Percentiles rank a stretch among this genome's conserved stretches.
Conservation (phyloP, 2,329 filamentous ascomycete species). For the Neocatenulostroma microsporum region DNA sequence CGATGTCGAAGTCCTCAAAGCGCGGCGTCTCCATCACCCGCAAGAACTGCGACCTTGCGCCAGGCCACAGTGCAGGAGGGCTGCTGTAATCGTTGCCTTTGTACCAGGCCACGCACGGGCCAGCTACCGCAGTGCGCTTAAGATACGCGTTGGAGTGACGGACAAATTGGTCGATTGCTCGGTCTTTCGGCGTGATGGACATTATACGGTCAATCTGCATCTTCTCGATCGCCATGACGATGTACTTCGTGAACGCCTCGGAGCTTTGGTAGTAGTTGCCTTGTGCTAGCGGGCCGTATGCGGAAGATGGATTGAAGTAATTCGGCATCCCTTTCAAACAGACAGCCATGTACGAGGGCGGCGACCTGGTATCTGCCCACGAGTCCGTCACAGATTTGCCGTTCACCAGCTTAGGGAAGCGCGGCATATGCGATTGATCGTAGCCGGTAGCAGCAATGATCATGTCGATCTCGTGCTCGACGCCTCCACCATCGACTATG, state of each 20-base stretch:
- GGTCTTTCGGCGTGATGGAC: slow-evolving; percentile 12
- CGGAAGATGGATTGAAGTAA: slow-evolving; percentile 18
- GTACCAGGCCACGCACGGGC: slow-evolving; percentile 17
- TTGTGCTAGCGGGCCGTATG: slow-evolving; percentile 15
- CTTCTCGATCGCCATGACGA: slow-evolving; percentile 17
- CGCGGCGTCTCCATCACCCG: slow-evolving; percentile 12
- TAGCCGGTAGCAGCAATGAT: slow-evolving; percentile 18
- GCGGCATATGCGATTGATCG: slow-evolving; percentile 16
- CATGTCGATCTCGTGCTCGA: slow-evolving; percentile 16
- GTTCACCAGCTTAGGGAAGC: slow-evolving; percentile 14
- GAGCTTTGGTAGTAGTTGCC: slow-evolving; percentile 16
- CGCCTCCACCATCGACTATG: slow-evolving; percentile 13
- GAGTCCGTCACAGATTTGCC: slow-evolving; percentile 10
- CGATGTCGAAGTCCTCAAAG: slow-evolving; percentile 16
- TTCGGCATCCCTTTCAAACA: slow-evolving; percentile 16
- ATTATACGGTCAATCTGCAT: slow-evolving; percentile 16
- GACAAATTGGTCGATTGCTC: slow-evolving; percentile 17
- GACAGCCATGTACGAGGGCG: slow-evolving; percentile 17
- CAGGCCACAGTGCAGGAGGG: slow-evolving; percentile 16
- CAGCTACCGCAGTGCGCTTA: slow-evolving; percentile 15
- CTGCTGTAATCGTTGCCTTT: slow-evolving; percentile 15
- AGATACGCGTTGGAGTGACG: slow-evolving; percentile 15
- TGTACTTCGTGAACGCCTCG: slow-evolving; percentile 15
- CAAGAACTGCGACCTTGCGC: slow-evolving; percentile 15
- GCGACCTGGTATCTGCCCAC: slow-evolving; percentile 5